Evolutionary conservation across 2,329 filamentous ascomycete genomes (phyloP), one percentile per base, ranked within the genome.

Genomic region (Magnaporthiopsis rhizophila): DNA sequence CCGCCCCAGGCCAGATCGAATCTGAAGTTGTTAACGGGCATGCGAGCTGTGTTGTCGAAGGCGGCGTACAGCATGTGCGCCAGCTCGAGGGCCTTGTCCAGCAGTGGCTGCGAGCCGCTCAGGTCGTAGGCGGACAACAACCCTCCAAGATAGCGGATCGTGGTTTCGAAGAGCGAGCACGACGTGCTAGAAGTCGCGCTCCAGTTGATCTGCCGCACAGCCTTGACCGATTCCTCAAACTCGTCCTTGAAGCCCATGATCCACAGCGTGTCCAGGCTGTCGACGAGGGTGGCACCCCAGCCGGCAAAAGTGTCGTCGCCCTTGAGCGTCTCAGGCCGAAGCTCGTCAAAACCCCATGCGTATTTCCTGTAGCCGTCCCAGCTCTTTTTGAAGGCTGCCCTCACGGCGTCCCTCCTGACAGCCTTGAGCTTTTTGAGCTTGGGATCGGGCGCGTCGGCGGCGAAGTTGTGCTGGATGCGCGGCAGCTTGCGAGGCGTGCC

Each of bases 151-250:
- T 97, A 97, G 62, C 94, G 86, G 72, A 98, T 97, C 12, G 88
- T 91, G 0, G 92, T 96, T 76, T 97, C 93, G 69, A 97, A 97
- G 11, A 96, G 82, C n/a, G 92, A 92, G 61, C 97, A 94, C 61
- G 89, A 84, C 38, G 77, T 73, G 61, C 87, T 81, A 3, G 80
- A 75, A 32, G 85, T 88, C 11, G 84, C 89, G 3, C 90, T 94
- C 70, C 97, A 97, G 75, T 97, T 91, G 65, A 97, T 94, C 8
- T 84, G 76, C 64, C 81, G 81, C 26, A 93, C 86, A 4, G 83
- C 86, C 63, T 84, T 81, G 58, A 90, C 86, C 1, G 91, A 92
- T 66, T 91, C 88, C 65, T 91, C 86, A 70, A 96, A 96, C 69
- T 96, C 91, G 0, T 89, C 82, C 69, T 84, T 84, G 73, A 96